A percentile compares a stretch with the other conserved stretches of the same genome.
Evolutionary conservation across 208 protist genomes (phyloP).

Genomic region (Porcisia hertigi): DNA sequence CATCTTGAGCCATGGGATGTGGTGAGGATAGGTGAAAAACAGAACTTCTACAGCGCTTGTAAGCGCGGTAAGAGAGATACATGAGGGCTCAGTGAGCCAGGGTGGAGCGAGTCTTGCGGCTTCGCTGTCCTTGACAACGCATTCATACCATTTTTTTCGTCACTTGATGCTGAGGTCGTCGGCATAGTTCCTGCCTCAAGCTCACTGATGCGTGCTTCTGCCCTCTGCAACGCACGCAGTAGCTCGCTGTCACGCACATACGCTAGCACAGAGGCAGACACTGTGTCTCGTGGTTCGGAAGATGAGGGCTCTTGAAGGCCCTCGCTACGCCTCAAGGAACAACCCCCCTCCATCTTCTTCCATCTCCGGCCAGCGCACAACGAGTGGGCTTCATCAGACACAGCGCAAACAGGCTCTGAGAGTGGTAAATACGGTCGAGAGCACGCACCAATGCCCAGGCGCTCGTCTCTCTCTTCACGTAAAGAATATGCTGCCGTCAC

Average conservation of each 20-base stretch:
- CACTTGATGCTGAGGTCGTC: background rate
- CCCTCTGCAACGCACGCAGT: conserved; percentile 50
- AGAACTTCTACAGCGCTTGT: background rate
- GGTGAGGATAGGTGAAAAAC: background rate
- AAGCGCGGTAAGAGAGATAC: background rate
- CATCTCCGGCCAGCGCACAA: background rate
- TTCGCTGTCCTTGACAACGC: background rate
- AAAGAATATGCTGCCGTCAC: background rate
- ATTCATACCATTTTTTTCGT: background rate
- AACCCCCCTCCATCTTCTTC: background rate
- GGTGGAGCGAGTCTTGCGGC: background rate
- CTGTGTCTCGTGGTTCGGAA: background rate
- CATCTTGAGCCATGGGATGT: background rate
- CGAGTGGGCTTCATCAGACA: background rate
- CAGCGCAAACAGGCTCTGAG: background rate
- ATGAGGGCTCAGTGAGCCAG: background rate
- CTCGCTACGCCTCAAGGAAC: background rate
- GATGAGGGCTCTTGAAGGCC: background rate
- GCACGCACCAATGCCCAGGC: background rate
- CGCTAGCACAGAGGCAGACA: background rate
- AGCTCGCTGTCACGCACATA: conserved; percentile 74
- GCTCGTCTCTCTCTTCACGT: background rate
- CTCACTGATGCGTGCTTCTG: conserved; percentile 45
- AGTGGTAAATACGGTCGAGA: background rate
- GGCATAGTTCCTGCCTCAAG: conserved; percentile 29